phyloP scores from a whole-genome alignment of 768 basidiomycete genomes.

The Suillus decipiens region DNA sequence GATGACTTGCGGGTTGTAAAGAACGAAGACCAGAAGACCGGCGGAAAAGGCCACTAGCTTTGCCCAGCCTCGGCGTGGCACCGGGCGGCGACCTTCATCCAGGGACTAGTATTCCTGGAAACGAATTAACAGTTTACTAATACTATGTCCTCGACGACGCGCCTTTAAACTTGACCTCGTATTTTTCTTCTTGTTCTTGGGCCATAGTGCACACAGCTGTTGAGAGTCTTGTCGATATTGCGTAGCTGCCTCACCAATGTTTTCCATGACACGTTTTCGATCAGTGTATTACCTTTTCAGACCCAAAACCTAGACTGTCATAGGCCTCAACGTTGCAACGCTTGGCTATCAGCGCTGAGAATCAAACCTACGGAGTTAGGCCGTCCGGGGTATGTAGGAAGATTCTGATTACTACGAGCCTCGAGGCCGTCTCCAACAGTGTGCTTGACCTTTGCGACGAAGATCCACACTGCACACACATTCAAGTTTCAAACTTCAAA shows the following conservation, averaged over 20 bases:
- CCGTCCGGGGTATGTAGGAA: neutral
- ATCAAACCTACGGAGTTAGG: neutral
- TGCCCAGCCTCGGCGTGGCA: constrained; percentile 11
- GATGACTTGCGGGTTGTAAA: constrained; percentile 2
- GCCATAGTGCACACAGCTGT: neutral
- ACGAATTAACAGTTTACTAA: neutral
- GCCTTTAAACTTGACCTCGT: neutral
- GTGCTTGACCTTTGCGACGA: neutral
- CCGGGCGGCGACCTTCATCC: constrained; percentile 10
- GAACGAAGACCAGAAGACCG: constrained; percentile 4
- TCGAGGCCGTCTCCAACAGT: neutral
- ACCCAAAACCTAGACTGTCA: neutral
- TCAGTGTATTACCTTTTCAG: neutral
- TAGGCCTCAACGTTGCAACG: neutral
- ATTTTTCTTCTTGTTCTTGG: neutral
- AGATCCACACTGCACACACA: neutral
- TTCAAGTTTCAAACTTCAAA: neutral
- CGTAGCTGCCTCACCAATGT: neutral
- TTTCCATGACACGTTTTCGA: neutral
- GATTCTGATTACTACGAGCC: neutral
- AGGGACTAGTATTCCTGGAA: constrained; percentile 5
- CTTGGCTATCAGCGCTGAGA: neutral
- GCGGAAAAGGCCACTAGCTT: constrained; percentile 1
- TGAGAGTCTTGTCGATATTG: neutral
- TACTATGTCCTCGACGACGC: neutral